Percentiles rank a stretch among this genome's conserved stretches.
These are phyloP conservation scores for Xylaria sp. DNA, from an alignment of 2,329 filamentous ascomycete species.

Conservation along the genomic window DNA sequence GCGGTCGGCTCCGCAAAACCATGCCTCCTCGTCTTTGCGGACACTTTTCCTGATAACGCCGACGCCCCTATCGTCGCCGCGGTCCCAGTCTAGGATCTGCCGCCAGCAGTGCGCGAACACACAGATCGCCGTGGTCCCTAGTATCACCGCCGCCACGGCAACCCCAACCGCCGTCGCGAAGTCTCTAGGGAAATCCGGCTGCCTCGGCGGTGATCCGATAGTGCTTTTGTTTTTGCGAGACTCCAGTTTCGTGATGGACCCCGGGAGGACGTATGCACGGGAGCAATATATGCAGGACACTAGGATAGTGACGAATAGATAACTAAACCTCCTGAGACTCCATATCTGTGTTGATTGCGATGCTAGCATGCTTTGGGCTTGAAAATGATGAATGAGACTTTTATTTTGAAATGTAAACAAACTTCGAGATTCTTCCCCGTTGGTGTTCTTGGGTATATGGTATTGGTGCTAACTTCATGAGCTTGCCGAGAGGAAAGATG, in stretches of 20 bases:
- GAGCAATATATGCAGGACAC: slow-evolving; percentile 3
- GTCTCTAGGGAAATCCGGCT: slow-evolving; percentile 36
- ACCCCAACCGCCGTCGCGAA: slow-evolving; percentile 39
- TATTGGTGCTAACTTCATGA: neutral
- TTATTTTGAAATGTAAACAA: neutral
- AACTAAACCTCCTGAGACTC: neutral
- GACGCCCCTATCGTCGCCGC: neutral
- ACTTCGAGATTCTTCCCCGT: neutral
- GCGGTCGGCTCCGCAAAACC: slow-evolving; percentile 30
- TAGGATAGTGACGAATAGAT: neutral
- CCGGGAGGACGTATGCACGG: neutral
- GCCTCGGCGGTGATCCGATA: neutral
- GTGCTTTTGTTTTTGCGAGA: neutral
- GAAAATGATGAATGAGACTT: neutral
- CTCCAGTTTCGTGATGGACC: neutral
- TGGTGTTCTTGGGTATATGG: neutral
- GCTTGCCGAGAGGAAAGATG: neutral
- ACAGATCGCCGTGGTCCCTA: slow-evolving; percentile 38
- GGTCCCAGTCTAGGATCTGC: slow-evolving; percentile 32
- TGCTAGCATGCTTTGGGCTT: slow-evolving; percentile 10
- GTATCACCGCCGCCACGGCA: slow-evolving; percentile 31
- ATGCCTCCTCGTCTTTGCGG: slow-evolving; percentile 27
- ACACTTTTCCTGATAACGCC: neutral
- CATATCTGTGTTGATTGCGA: neutral
- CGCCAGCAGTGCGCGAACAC: slow-evolving; percentile 45